Conservation (phyloP, 441 rosid species). For the Melianthus villosus region DNA sequence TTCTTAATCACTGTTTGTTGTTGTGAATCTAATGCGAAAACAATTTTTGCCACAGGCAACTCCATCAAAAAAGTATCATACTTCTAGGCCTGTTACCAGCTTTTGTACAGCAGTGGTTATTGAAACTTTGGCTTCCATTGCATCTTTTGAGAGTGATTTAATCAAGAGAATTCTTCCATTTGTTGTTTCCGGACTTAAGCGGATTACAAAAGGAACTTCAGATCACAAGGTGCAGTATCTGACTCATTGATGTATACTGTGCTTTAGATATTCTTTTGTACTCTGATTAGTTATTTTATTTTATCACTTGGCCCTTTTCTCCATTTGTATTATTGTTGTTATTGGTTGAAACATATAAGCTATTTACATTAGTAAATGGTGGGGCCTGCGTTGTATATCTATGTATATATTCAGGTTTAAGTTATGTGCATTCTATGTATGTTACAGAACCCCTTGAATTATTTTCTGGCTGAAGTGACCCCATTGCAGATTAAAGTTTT, state of each 20-base stretch:
- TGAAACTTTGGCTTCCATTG: constrained; percentile 55
- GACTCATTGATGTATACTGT: not conserved
- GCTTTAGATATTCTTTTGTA: not conserved
- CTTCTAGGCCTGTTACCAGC: constrained; percentile 47
- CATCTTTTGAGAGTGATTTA: constrained; percentile 40
- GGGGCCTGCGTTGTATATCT: no score
- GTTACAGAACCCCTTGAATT: no score
- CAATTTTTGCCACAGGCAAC: constrained; percentile 38
- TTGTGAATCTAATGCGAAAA: constrained; percentile 5
- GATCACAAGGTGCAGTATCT: constrained; percentile 63
- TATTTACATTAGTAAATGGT: no score
- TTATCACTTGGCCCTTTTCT: not conserved
- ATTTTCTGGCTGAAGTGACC: no score
- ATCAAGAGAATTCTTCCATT: constrained; percentile 76
- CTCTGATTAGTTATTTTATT: not conserved
- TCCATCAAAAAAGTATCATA: constrained; percentile 52
- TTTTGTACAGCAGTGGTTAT: constrained; percentile 76
- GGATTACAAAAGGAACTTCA: constrained; percentile 32
- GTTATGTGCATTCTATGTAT: no score
- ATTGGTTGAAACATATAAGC: no score
- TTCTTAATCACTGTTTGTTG: constrained; percentile 3
- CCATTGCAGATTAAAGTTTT: no score
- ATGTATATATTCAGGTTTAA: no score
- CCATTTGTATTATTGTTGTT: no score
- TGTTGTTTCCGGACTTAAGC: constrained; percentile 62